Conservation (phyloP, 148 eudicot species). For the Polygonum maritimum region DNA sequence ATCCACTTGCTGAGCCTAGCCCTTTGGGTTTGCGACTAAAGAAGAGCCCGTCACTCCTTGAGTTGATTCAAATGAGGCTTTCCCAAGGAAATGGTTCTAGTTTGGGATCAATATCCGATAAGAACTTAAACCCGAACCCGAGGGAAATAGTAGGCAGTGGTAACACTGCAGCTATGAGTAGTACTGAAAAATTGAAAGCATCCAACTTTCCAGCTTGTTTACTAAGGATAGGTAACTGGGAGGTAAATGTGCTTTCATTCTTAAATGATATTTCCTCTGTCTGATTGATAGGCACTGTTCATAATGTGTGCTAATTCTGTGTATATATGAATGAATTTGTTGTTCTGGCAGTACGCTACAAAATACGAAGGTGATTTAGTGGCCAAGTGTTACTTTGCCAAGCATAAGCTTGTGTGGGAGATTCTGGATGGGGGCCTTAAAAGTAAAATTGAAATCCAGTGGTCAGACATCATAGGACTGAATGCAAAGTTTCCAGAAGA, state of each 20-base stretch:
- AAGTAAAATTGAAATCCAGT: constrained; percentile 88
- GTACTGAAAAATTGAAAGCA: constrained; percentile 71
- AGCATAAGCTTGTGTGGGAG: constrained; percentile 97
- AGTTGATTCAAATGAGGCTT: constrained; percentile 60
- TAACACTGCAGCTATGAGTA: constrained; percentile 17
- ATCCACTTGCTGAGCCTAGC: constrained; percentile 69
- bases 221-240: constrained; percentile 75
- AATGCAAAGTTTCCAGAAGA: constrained; percentile 67
- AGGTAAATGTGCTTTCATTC: constrained; percentile 33
- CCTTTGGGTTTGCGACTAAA: constrained; percentile 67
- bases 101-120: constrained; percentile 15
- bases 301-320: neutral
- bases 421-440: constrained; percentile 82
- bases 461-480: constrained; percentile 81
- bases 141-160: constrained; percentile 29
- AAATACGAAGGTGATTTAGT: constrained; percentile 84
- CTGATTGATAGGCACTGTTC: neutral
- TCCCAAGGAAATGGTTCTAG: constrained; percentile 35
- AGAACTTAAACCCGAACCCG: constrained; percentile 10
- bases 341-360: constrained; percentile 53
- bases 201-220: constrained; percentile 69
- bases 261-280: neutral
- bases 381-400: constrained; percentile 95
- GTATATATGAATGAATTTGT: neutral
- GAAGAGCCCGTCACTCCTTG: constrained; percentile 69